A percentile compares a stretch with the other conserved stretches of the same genome.
These are phyloP conservation scores for Nakazawaea molendinolei DNA, from an alignment of 805 yeast species.

Conservation along the genomic window DNA sequence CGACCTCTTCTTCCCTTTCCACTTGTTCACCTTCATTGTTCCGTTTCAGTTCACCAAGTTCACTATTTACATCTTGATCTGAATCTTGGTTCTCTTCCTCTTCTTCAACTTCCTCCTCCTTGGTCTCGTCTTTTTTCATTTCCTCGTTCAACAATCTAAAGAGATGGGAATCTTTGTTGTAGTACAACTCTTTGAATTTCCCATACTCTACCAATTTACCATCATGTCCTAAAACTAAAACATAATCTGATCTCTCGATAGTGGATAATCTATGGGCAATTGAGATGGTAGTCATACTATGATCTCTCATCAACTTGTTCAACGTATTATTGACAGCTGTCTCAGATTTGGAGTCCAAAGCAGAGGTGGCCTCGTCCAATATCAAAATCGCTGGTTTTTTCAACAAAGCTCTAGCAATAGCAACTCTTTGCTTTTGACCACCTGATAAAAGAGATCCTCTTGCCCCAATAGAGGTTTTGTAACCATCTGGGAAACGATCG, in stretches of 20 bases:
- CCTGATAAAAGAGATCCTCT: conserved; percentile 44
- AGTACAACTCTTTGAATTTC: conserved; percentile 48
- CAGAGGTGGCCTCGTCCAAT: conserved; percentile 89
- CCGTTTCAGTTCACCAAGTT: conserved; percentile 13
- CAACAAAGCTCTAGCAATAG: conserved; percentile 68
- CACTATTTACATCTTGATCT: conserved; percentile 12
- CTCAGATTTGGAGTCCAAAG: conserved; percentile 84
- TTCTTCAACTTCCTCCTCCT: conserved; percentile 5
- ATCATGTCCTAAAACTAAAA: conserved; percentile 71
- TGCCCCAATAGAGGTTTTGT: conserved; percentile 55
- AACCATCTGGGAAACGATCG: conserved; percentile 68
- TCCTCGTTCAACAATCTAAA: conserved; percentile 26
- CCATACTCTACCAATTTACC: conserved; percentile 80
- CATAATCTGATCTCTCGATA: conserved; percentile 73
- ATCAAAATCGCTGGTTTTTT: conserved; percentile 65
- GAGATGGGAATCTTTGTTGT: conserved; percentile 28
- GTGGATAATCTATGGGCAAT: conserved; percentile 92
- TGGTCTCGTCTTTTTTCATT: conserved; percentile 13
- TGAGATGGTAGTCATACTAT: conserved; percentile 70
- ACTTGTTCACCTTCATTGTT: conserved; percentile 3
- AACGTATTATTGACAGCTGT: conserved; percentile 75
- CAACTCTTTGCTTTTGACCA: conserved; percentile 73
- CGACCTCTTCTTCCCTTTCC: conserved; percentile 4
- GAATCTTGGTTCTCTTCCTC: conserved; percentile 12
- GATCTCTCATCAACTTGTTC: conserved; percentile 44